Conservation (phyloP, 495 filamentous ascomycete species). For the Podospora fimiseda region DNA sequence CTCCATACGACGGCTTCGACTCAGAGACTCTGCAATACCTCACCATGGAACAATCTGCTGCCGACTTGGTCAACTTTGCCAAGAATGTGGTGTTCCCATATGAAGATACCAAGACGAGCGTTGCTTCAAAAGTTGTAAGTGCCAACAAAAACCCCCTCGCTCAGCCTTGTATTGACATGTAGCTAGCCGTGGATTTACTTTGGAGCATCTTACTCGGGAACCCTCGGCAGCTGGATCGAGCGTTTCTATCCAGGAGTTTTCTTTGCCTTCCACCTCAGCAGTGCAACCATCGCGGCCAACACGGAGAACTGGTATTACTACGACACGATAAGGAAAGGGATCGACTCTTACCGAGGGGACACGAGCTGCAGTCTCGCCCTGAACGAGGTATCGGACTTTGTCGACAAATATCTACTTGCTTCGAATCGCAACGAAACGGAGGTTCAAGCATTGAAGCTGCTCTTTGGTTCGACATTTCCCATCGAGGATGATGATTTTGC, state of each 20-base stretch:
- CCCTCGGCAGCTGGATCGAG: constrained; percentile 56
- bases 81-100: constrained; percentile 52
- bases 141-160: not conserved
- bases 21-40: constrained; percentile 54
- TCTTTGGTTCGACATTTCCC: constrained; percentile 17
- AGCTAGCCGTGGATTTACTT: constrained; percentile 53
- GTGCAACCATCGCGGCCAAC: constrained; percentile 55
- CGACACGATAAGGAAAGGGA: constrained; percentile 51
- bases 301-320: constrained; percentile 63
- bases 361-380: constrained; percentile 55
- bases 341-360: constrained; percentile 33
- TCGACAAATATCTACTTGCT: constrained; percentile 43
- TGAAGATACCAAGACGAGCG: constrained; percentile 45
- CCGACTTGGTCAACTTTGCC: constrained; percentile 57
- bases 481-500: constrained; percentile 27
- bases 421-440: constrained; percentile 10
- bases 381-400: constrained; percentile 45
- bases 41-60: constrained; percentile 54
- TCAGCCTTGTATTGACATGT: not conserved
- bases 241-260: constrained; percentile 55
- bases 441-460: constrained; percentile 17
- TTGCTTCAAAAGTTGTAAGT: constrained; percentile 39
- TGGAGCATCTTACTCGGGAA: constrained; percentile 59
- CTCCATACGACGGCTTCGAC: constrained; percentile 50
- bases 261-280: constrained; percentile 59